These are phyloP conservation scores for Naganishia antarctica DNA, from an alignment of 768 basidiomycete species.

Conservation along the genomic window DNA sequence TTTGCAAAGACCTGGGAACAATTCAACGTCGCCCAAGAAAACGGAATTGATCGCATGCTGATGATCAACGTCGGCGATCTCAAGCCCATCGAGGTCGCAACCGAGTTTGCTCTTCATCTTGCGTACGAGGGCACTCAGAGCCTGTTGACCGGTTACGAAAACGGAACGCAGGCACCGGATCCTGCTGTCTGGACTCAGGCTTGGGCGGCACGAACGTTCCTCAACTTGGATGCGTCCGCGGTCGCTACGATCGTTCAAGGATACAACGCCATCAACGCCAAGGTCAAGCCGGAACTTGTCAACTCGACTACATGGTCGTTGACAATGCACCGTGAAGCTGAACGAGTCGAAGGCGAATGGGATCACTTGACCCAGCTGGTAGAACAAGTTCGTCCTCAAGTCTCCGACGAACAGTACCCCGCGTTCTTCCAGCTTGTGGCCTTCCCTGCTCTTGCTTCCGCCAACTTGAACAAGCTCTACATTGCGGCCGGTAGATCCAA, in stretches of 20 bases:
- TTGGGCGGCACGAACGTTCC: conserved; percentile 27
- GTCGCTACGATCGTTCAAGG: conserved; percentile 53
- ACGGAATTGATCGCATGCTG: conserved; percentile 61
- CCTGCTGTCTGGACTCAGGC: conserved; percentile 49
- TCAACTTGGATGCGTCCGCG: neutral
- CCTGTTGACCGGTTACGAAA: conserved; percentile 68
- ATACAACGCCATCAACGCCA: conserved; percentile 55
- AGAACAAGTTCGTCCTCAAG: conserved; percentile 57
- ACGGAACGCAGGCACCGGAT: conserved; percentile 53
- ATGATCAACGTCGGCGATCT: conserved; percentile 72
- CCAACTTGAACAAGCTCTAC: conserved; percentile 59
- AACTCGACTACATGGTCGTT: conserved; percentile 62
- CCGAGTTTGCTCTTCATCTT: conserved; percentile 63
- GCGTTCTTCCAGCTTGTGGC: conserved; percentile 71
- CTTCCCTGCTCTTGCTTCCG: conserved; percentile 60
- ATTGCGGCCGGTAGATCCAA: conserved; percentile 58
- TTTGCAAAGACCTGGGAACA: conserved; percentile 57
- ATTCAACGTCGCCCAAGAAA: conserved; percentile 62
- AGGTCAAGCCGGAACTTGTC: conserved; percentile 62
- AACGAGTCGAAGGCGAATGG: conserved; percentile 58
- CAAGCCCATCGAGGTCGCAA: conserved; percentile 68
- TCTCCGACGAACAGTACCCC: conserved; percentile 54
- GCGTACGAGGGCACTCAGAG: conserved; percentile 62
- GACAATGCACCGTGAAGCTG: conserved; percentile 66
- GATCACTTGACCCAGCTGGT: conserved; percentile 55